phyloP scores from a whole-genome alignment of 225 moss, liverwort and hornwort genomes.

The Neckera pumila region DNA sequence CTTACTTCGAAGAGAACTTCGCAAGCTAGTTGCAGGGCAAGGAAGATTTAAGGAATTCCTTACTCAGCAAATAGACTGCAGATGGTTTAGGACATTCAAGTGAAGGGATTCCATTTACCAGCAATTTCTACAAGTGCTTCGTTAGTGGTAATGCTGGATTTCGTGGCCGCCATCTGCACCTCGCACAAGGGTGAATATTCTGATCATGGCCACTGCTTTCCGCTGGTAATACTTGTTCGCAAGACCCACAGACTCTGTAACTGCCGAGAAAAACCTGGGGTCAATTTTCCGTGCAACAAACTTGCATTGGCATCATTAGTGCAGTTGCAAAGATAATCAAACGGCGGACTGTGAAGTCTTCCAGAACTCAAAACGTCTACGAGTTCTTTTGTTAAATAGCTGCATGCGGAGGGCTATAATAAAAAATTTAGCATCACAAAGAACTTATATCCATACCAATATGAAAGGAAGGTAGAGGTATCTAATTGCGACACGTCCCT shows the following conservation, averaged over 20 bases:
- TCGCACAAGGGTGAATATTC: constrained; percentile 7
- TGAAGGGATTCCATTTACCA: not conserved
- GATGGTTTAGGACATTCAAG: not conserved
- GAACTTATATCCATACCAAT: not conserved
- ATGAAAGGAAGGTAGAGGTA: not conserved
- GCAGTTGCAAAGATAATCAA: not conserved
- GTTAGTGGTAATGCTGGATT: constrained; percentile 13
- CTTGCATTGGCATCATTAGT: not conserved
- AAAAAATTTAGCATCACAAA: not conserved
- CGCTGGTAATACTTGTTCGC: constrained; percentile 26
- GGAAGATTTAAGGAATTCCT: not conserved
- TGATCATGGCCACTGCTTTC: not conserved
- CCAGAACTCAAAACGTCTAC: not conserved
- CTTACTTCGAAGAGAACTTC: not conserved
- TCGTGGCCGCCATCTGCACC: constrained; percentile 27
- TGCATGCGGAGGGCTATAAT: not conserved
- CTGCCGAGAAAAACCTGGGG: not conserved
- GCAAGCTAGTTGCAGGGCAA: not conserved
- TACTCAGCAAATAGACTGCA: not conserved
- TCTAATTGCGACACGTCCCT: not conserved
- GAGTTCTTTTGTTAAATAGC: not conserved
- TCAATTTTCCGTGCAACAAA: not conserved
- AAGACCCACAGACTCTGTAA: constrained; percentile 39
- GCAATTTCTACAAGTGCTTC: constrained; percentile 37
- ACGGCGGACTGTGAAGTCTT: not conserved